Conservation (phyloP, 768 basidiomycete genomes). For the Russula lepida region DNA sequence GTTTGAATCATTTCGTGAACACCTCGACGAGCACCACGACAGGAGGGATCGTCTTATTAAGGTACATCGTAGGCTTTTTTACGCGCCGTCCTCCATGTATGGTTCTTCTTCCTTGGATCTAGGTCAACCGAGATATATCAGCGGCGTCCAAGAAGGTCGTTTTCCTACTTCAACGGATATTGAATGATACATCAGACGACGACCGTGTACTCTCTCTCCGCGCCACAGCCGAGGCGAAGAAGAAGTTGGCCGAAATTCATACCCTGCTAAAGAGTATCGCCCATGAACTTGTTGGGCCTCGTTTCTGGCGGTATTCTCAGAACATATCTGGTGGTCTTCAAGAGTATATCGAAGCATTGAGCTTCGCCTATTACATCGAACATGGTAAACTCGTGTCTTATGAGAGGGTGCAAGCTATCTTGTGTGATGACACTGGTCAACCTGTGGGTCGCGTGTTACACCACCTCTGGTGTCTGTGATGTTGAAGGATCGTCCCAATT, state of each 20-base stretch:
- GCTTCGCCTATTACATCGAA: slow-evolving; percentile 81
- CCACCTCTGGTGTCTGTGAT: background rate
- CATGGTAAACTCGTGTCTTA: slow-evolving; percentile 59
- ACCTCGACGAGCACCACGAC: slow-evolving; percentile 81
- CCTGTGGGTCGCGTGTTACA: background rate
- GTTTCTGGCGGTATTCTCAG: slow-evolving; percentile 71
- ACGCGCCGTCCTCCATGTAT: background rate
- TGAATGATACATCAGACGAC: slow-evolving; percentile 34
- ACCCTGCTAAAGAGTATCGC: slow-evolving; percentile 52
- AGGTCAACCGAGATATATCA: slow-evolving; percentile 84
- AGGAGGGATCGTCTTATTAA: slow-evolving; percentile 87
- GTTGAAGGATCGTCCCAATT: background rate
- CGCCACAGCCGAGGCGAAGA: slow-evolving; percentile 44
- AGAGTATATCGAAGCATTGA: slow-evolving; percentile 92
- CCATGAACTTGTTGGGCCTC: slow-evolving; percentile 54
- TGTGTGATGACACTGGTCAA: slow-evolving; percentile 50
- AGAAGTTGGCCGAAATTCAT: slow-evolving; percentile 62
- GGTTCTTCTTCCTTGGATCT: slow-evolving; percentile 11
- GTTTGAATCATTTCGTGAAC: slow-evolving; percentile 58
- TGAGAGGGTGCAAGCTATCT: slow-evolving; percentile 52
- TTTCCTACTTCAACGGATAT: slow-evolving; percentile 79
- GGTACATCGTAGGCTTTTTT: slow-evolving; percentile 32
- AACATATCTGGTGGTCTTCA: slow-evolving; percentile 77
- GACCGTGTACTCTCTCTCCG: slow-evolving; percentile 31
- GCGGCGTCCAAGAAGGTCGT: slow-evolving; percentile 89